phyloP scores from a whole-genome alignment of 352 stramenopile species.

The Aphanomyces astaci region DNA sequence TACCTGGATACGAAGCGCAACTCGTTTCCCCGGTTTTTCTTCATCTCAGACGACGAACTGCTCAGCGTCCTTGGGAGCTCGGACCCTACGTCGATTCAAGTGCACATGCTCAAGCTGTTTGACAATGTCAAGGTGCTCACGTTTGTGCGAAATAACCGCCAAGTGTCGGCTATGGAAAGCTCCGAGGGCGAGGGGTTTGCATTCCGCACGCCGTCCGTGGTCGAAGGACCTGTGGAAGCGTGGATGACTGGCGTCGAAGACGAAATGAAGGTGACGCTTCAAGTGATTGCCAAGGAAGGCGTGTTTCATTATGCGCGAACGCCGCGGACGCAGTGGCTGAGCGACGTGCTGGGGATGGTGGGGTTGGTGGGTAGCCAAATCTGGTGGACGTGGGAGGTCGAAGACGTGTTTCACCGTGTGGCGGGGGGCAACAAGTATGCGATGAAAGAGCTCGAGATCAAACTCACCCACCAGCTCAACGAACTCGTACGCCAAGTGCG shows the following conservation, averaged over 20 bases:
- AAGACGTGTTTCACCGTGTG: conserved; percentile 88
- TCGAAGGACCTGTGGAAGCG: conserved; percentile 87
- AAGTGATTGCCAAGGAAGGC: conserved; percentile 88
- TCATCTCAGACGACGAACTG: conserved; percentile 92
- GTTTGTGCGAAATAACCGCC: conserved; percentile 86
- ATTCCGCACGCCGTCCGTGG: conserved; percentile 60
- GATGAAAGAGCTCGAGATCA: conserved; percentile 88
- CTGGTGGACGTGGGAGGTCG: conserved; percentile 92
- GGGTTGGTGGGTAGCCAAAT: conserved; percentile 88
- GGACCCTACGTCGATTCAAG: conserved; percentile 88
- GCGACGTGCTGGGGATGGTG: conserved; percentile 88
- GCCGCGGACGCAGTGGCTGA: conserved; percentile 81
- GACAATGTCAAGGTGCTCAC: conserved; percentile 90
- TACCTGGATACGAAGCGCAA: conserved; percentile 89
- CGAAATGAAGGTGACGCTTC: conserved; percentile 83
- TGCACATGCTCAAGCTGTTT: conserved; percentile 94
- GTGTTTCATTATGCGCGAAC: conserved; percentile 88
- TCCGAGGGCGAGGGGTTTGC: conserved; percentile 85
- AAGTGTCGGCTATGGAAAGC: conserved; percentile 86
- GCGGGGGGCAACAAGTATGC: conserved; percentile 88
- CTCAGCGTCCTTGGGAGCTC: conserved; percentile 87
- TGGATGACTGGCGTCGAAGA: conserved; percentile 92
- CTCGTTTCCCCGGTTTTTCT: conserved; percentile 90
- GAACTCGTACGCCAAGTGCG: conserved; percentile 86
- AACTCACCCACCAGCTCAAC: conserved; percentile 85